Percentiles rank a stretch among this genome's conserved stretches.
These are phyloP conservation scores for Entamoeba invadens DNA, from an alignment of 208 protist species.

Conservation along the genomic window DNA sequence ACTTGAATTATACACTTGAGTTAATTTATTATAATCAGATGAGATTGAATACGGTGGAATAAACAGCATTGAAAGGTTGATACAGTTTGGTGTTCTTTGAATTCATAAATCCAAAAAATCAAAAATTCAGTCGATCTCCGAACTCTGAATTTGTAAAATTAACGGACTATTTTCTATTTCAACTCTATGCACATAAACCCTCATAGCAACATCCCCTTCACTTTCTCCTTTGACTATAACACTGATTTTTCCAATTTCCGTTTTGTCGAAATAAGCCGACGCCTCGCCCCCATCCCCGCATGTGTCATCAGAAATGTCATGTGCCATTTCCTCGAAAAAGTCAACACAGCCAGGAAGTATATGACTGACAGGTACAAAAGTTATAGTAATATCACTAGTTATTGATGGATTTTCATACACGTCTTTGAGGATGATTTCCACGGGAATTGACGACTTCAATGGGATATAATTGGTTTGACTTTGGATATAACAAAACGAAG, in stretches of 20 bases:
- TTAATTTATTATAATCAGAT: no score
- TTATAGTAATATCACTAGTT: not conserved
- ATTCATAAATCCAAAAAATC: no score
- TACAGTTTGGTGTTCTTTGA: no score
- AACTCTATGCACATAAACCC: not conserved
- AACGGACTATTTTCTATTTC: not conserved
- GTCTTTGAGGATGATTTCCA: not conserved
- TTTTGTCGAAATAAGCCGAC: not conserved
- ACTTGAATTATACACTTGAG: no score
- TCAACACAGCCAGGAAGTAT: not conserved
- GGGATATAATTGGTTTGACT: not conserved
- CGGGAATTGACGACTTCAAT: not conserved
- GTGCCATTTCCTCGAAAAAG: not conserved
- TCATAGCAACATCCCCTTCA: not conserved
- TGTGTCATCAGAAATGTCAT: not conserved
- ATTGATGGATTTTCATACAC: not conserved
- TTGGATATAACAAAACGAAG: not conserved
- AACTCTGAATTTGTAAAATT: not conserved
- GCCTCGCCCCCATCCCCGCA: not conserved
- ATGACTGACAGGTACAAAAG: not conserved
- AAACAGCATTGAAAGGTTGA: no score
- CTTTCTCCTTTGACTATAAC: not conserved
- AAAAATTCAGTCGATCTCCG: no score
- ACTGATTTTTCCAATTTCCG: not conserved
- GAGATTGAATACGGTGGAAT: no score